Base-by-base conservation (phyloP, 192 early-diverging fungal species). In the Coemansia erecta region DNA sequence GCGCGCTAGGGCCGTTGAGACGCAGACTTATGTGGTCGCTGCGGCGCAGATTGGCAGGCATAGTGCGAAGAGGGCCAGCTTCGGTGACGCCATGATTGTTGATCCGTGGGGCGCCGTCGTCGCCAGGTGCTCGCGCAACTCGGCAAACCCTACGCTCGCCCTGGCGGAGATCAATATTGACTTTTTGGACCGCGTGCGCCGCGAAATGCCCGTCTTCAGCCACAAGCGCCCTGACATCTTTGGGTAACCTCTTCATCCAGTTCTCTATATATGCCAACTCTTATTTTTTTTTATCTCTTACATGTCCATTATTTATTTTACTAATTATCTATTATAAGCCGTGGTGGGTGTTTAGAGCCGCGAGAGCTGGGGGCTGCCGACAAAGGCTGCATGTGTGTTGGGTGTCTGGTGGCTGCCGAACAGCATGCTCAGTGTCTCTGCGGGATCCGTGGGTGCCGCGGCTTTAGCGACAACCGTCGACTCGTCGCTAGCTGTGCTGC, bases 101-200 rank as follows among this genome's bases (percentile, higher is more conserved):
- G 89, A 91, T 67, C 91, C 92, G 9, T 94, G 90, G 90, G 92
- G 92, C 5, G 72, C 80, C 3, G 78, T 94, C 2, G 35, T 91
- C 7, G 89, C 89, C 13, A 79, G 81, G 50, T 89, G 87, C 49
- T 53, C 81, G 53, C 70, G 70, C 53, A 81, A 83, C 26, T 61
- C 70, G 18, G 62, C n/a, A 8, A 77, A 85, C 43, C 82, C 89
- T 3, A 68, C 57, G 0, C n/a, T 94, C 17, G 88, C 85, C 3
- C 57, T 86, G 2, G 89, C 86, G 0, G 76, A 83, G 24, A 77
- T 94, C 43, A 85, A 91, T 69, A 66, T 92, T 7, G 74, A 82
- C 8, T 72, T 73, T 17, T 60, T 91, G 39, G 70, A 80, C 15
- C 78, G 78, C 15, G 77, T 91, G 18, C 82, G 89, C 31, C 53